phyloP scores from a whole-genome alignment of 305 asterid species.

The Fraxinus angustifolia region DNA sequence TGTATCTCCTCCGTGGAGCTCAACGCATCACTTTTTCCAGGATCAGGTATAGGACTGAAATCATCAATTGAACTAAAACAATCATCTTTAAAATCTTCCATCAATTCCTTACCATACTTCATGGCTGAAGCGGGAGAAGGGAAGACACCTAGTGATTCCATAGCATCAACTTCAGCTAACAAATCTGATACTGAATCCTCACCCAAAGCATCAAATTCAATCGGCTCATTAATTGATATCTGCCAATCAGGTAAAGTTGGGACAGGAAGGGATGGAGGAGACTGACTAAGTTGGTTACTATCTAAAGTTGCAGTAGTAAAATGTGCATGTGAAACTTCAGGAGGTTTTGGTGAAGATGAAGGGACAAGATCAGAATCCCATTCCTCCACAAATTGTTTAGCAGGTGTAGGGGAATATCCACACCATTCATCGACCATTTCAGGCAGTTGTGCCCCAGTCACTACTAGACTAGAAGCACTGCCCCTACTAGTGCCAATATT shows the following conservation, averaged over 20 bases:
- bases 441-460: slow-evolving; percentile 43
- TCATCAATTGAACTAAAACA: slow-evolving; percentile 85
- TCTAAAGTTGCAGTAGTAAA: slow-evolving; percentile 29
- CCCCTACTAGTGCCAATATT: slow-evolving; percentile 50
- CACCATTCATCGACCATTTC: slow-evolving; percentile 62
- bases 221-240: slow-evolving; percentile 45
- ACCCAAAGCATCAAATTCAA: slow-evolving; percentile 64
- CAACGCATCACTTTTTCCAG: slow-evolving; percentile 57
- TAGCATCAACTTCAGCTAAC: slow-evolving; percentile 85
- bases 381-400: slow-evolving; percentile 46
- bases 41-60: slow-evolving; percentile 54
- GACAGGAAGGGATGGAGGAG: slow-evolving; percentile 39
- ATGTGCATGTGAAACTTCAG: slow-evolving; percentile 36
- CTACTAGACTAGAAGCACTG: slow-evolving; percentile 33
- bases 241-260: slow-evolving; percentile 49
- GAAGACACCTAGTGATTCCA: slow-evolving; percentile 72
- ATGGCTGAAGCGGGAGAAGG: slow-evolving; percentile 79
- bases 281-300: slow-evolving; percentile 26
- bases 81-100: slow-evolving; percentile 65
- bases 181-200: slow-evolving; percentile 79
- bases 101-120: slow-evolving; percentile 60
- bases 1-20: slow-evolving; percentile 60
- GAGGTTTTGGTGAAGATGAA: slow-evolving; percentile 36
- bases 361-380: slow-evolving; percentile 49
- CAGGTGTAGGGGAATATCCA: slow-evolving; percentile 57